phyloP scores from a whole-genome alignment of 1,284 basidiomycete genomes.

The Lignosus rhinocerotis region DNA sequence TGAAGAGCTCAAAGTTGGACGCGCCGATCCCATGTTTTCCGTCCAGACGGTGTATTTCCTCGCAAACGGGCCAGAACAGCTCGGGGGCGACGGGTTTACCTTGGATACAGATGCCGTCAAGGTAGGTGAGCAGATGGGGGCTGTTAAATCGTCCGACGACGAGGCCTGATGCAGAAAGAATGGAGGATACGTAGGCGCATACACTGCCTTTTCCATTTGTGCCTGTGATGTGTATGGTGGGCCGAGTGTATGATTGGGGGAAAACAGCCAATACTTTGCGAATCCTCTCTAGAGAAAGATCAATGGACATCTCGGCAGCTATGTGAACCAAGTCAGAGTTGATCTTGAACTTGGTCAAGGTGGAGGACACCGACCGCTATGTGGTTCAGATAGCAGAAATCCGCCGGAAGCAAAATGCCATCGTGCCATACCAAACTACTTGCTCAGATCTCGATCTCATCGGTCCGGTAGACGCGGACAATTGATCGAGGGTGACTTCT shows the following conservation, averaged over 20 bases:
- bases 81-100: conserved; percentile 51
- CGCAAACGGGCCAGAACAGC: conserved; percentile 53
- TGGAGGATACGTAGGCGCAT: conserved; percentile 79
- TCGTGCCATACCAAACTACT: too few relatives aligned
- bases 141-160: conserved; percentile 88
- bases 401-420: too few relatives aligned
- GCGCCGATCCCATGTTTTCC: conserved; percentile 46
- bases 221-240: conserved; percentile 91
- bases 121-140: conserved; percentile 82
- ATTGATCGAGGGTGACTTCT: too few relatives aligned
- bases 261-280: conserved; percentile 57
- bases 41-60: conserved; percentile 55
- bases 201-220: conserved; percentile 99
- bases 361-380: too few relatives aligned
- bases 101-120: conserved; percentile 80
- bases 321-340: neutral
- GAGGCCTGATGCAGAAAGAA: conserved; percentile 64
- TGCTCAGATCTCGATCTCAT: too few relatives aligned
- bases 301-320: conserved; percentile 60
- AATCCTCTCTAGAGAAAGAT: conserved; percentile 79
- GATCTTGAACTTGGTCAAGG: too few relatives aligned
- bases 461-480: too few relatives aligned
- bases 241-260: conserved; percentile 63
- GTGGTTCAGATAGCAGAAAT: too few relatives aligned
- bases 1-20: conserved; percentile 86